These are phyloP conservation scores for Cercospora sesami DNA, from an alignment of 2,329 filamentous ascomycete genomes.

Conservation along the genomic window DNA sequence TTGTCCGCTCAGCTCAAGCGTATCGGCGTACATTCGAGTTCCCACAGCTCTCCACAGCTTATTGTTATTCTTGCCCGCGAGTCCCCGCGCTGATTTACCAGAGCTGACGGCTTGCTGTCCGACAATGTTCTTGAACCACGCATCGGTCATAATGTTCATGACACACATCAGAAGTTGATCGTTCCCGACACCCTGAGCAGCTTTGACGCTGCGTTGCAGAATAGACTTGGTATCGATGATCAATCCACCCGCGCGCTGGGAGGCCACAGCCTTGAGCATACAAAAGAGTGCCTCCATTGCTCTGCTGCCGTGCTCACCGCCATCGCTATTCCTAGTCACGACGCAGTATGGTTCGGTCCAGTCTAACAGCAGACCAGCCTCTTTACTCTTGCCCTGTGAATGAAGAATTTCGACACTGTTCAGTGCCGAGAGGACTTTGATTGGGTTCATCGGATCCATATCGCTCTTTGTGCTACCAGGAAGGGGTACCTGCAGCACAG, in stretches of 20 bases:
- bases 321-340: conserved; percentile 66
- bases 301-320: conserved; percentile 67
- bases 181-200: conserved; percentile 69
- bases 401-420: conserved; percentile 53
- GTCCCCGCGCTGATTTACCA: conserved; percentile 50
- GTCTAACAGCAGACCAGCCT: conserved; percentile 63
- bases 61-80: conserved; percentile 51
- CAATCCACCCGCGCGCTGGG: conserved; percentile 48
- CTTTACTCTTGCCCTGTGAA: conserved; percentile 42
- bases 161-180: conserved; percentile 79
- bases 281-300: conserved; percentile 77
- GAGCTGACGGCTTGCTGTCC: conserved; percentile 60
- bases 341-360: conserved; percentile 67
- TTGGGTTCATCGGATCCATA: conserved; percentile 40
- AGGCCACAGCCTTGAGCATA: conserved; percentile 66
- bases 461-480: conserved; percentile 24
- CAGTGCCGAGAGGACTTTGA: conserved; percentile 50
- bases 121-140: conserved; percentile 78
- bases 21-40: conserved; percentile 74
- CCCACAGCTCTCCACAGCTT: conserved; percentile 61
- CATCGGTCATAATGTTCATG: conserved; percentile 79
- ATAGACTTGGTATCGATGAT: conserved; percentile 77
- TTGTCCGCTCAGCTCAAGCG: conserved; percentile 67
- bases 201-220: conserved; percentile 70
- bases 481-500: conserved; percentile 56